phyloP scores from a whole-genome alignment of 768 basidiomycete genomes.

The Rhizopogon roseolus region DNA sequence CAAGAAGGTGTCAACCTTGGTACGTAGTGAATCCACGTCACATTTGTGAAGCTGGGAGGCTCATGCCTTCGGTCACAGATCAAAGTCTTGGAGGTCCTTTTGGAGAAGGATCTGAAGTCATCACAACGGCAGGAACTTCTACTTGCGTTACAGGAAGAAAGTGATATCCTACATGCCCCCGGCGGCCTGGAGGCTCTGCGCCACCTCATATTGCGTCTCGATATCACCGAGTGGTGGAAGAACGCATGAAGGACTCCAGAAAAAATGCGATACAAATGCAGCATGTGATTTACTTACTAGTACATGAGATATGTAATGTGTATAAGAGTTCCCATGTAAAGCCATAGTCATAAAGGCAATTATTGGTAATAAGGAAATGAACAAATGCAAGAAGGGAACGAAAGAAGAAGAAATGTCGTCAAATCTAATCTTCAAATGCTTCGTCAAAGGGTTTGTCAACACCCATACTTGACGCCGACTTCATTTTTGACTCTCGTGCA shows the following conservation, averaged over 20 bases:
- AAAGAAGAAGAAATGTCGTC: neutral
- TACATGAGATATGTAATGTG: neutral
- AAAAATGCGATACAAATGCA: neutral
- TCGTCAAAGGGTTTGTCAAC: constrained; percentile 22
- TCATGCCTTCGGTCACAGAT: constrained; percentile 34
- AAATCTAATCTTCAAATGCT: constrained; percentile 28
- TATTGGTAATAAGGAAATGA: constrained; percentile 2
- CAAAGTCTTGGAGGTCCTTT: constrained; percentile 47
- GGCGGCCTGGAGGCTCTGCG: constrained; percentile 53
- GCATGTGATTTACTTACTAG: neutral
- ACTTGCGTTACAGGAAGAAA: constrained; percentile 18
- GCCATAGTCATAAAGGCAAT: constrained; percentile 19
- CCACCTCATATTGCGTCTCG: constrained; percentile 50
- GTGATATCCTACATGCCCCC: constrained; percentile 31
- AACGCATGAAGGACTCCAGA: neutral
- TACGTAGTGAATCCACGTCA: constrained; percentile 27
- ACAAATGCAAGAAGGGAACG: constrained; percentile 6
- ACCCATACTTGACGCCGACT: constrained; percentile 3
- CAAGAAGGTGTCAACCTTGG: constrained; percentile 51
- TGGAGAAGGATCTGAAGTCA: constrained; percentile 44
- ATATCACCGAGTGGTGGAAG: constrained; percentile 58
- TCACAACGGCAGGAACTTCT: constrained; percentile 12
- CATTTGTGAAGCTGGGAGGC: neutral
- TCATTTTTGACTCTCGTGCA: constrained; percentile 29
- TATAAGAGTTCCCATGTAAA: constrained; percentile 9